Evolutionary conservation across 192 early-diverging fungal species (phyloP), one percentile per base, ranked within the genome.

Genomic region (Dispira simplex): DNA sequence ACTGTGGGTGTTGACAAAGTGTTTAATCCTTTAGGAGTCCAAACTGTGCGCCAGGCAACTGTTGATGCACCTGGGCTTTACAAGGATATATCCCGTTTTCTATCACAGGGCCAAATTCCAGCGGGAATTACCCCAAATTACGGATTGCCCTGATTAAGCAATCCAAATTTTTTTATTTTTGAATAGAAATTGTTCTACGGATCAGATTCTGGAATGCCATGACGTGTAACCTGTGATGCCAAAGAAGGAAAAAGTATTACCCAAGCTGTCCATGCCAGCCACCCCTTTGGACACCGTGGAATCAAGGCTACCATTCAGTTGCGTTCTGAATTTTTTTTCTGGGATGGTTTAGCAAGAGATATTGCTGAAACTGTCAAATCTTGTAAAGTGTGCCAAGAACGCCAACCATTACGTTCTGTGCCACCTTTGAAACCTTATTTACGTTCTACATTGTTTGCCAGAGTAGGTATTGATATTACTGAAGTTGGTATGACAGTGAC

Each of bases 281-380:
- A 64, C 27, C 63, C 63, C 46, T 11, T 23, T 53, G 63, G 44
- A 13, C 63, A 48, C 44, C 63, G 32, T 39, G 63, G 63, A 11
- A 43, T 64, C 20, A 13, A 13, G n/a, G 63, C 63, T 5, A 18
- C 44, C 13, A 21, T 49, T 3, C 3, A 21, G 13, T 2, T 53
- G 48, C 10, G 28, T 3, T 9, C 14, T 21, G 63, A 64, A 27
- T 1, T 5, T 48, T 64, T 64, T 43, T 23, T 45, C 39, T 49
- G 63, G 63, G 13, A 11, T 25, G 25, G 63, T 11, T 26, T 64
- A 48, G 28, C 25, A 0, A 0, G 21, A 2, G 14, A 52, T 26
- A 23, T 23, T 32, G 51, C 46, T 14, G 25, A 64, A 11, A 18
- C 14, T 2, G 23, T 27, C 9, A 49, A 48, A 13, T 9, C 46